These are phyloP conservation scores for Eremothecium sinecaudum DNA, from an alignment of 1,139 yeast species.

Conservation along the genomic window DNA sequence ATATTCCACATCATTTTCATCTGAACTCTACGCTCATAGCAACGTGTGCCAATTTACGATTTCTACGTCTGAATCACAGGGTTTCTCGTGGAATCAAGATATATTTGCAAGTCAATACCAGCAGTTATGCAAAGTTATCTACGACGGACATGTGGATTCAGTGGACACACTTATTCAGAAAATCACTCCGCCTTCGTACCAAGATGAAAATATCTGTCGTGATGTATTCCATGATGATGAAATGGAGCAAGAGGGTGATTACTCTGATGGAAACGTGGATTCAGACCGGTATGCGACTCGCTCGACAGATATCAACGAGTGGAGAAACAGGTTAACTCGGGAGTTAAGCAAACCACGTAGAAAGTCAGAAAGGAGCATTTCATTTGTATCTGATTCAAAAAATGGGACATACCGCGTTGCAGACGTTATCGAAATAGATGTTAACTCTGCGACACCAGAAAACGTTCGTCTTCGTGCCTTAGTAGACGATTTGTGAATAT, in stretches of 20 bases:
- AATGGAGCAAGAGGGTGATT: constrained; percentile 7
- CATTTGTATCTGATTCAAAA: constrained; percentile 23
- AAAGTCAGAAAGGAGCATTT: constrained; percentile 22
- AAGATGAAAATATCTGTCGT: constrained; percentile 1
- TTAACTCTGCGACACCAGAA: constrained; percentile 19
- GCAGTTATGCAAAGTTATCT: constrained; percentile 26
- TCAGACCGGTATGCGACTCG: constrained; percentile 9
- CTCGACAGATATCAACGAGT: constrained; percentile 1
- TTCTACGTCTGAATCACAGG: constrained; percentile 25
- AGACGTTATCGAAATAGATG: constrained; percentile 16
- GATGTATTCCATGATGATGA: constrained; percentile 3
- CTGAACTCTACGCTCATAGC: constrained; percentile 9
- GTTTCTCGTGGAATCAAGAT: constrained; percentile 30
- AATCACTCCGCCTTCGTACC: constrained; percentile 1
- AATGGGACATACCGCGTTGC: constrained; percentile 19
- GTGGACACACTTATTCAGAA: constrained; percentile 12
- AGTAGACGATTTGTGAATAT: too few species aligned
- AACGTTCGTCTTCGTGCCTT: constrained; percentile 18
- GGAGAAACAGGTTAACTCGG: constrained; percentile 2
- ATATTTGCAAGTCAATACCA: constrained; percentile 28
- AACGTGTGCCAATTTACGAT: constrained; percentile 14
- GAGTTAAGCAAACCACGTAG: constrained; percentile 21
- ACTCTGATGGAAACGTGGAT: constrained; percentile 4
- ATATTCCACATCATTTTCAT: constrained; percentile 14
- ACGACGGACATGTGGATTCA: constrained; percentile 25